Evolutionary conservation across 352 stramenopile species (phyloP), one percentile per base, ranked within the genome.

Genomic region (Phytopythium ostracodes): DNA sequence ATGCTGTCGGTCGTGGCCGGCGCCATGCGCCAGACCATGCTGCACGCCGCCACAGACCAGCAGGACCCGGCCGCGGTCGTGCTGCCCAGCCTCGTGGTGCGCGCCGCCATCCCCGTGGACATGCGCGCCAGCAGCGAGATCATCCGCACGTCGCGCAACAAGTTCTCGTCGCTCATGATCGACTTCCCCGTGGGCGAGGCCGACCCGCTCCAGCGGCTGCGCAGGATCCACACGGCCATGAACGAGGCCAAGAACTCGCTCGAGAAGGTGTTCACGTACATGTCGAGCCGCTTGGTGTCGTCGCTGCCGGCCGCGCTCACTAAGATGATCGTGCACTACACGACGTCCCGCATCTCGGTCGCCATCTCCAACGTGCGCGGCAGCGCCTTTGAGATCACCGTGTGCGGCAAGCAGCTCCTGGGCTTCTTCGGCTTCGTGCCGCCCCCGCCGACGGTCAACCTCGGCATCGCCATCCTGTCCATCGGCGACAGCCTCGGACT

Each of bases 181-280:
- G 80, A 94, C 53, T 79, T 94, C 43, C 84, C 84, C 0, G 58
- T 94, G 9, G 84, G 84, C 24, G 61, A 86, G 0, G 63, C 61
- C 2, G 72, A 91, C 54, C 54, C 75, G 7, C 60, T 69, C n/a
- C 59, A 78, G 64, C 82, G 84, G n/a, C 74, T 91, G 43, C 33
- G 61, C 38, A 50, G 75, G 11, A 71, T 92, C 57, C 79, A 70
- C 22, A 18, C 27, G 53, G 67, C 78, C 24, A 91, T 94, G 81
- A 77, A 75, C 63, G 84, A 90, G 47, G 83, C 81, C 65, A 94
- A 94, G 63, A 79, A 86, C 51, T 92, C 84, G 62, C 68, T 90
- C 40, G 84, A 91, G 60, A 91, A 92, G 68, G 62, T 79, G 43
- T 91, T 94, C 44, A 84, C 84, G 56, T 92, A 90, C 68, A 73